Evolutionary conservation across 2,329 filamentous ascomycete species (phyloP), one percentile per base, ranked within the genome.

Genomic region (Talaromyces sp.): DNA sequence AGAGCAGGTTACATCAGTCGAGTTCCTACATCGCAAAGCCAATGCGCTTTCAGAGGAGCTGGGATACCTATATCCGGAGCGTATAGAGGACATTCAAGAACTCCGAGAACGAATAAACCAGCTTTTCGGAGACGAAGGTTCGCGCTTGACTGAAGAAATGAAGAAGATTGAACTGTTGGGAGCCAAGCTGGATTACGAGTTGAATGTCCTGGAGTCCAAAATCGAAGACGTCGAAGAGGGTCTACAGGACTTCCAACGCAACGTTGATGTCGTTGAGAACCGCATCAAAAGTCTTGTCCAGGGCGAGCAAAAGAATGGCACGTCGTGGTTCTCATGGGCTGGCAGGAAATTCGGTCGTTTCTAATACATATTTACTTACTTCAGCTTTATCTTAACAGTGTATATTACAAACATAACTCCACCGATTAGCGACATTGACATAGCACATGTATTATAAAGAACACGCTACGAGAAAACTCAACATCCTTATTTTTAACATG

Each of bases 161-260:
- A 90, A 90, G 75, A 91, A 95, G 68, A 83, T 97, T 14, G 93
- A 96, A 74, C 85, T 90, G 24, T 81, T 96, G 45, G 87, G 90
- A 2, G 92, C 92, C 22, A 93, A 93, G 77, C 82, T 98, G 63
- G 93, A 98, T 72, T 98, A 98, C 76, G 94, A 97, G 80, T 89
- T 97, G 67, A 87, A 90, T 66, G 87, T 88, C 16, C 81, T 98
- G n/a, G 83, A 88, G 58, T 87, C 88, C 57, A 92, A 92, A 71
- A 89, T 97, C 10, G 85, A 91, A 71, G 94, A 98, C 73, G 90
- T 97, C 9, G 93, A 97, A 73, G 90, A 92, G 67, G 91, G 90
- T 0, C 87, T 96, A 0, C 81, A 79, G 11, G 90, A 93, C 67
- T 96, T 96, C 75, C 91, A 93, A 76, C 83, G 86, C 58, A 90